phyloP scores from a whole-genome alignment of 495 filamentous ascomycete species.

The Daldinia vernicosa region DNA sequence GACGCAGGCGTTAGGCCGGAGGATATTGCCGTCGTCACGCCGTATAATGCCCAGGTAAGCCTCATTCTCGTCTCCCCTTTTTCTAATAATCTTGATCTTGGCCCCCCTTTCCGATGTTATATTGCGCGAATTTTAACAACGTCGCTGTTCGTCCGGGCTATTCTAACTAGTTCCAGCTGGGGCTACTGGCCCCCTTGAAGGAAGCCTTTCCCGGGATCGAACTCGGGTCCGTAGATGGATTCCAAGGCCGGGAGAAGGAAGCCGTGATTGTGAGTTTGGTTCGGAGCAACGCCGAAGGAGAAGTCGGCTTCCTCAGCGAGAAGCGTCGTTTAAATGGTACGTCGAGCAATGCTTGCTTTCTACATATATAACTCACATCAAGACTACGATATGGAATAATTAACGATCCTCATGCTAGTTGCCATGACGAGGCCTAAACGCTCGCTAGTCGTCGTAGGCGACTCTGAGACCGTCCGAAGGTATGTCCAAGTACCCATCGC shows the following conservation, averaged over 20 bases:
- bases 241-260: constrained; percentile 97
- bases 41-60: constrained; percentile 90
- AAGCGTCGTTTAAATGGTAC: constrained; percentile 89
- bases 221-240: constrained; percentile 93
- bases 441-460: constrained; percentile 89
- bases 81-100: background rate
- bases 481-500: constrained; percentile 54
- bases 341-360: constrained; percentile 31
- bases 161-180: constrained; percentile 59
- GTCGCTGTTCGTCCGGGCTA: background rate
- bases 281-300: constrained; percentile 82
- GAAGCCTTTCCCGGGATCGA: constrained; percentile 85
- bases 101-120: background rate
- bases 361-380: background rate
- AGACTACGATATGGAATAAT: background rate
- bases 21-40: constrained; percentile 93
- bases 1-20: constrained; percentile 78
- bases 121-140: background rate
- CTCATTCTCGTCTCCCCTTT: background rate
- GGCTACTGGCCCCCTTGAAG: constrained; percentile 79
- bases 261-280: constrained; percentile 91
- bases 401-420: constrained; percentile 58
- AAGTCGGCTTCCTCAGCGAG: constrained; percentile 95
- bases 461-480: constrained; percentile 89
- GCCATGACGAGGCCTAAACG: constrained; percentile 95